Percentiles rank a stretch among this genome's conserved stretches.
Conservation (phyloP, 306 rosid genomes). For the Sindora glabra region DNA sequence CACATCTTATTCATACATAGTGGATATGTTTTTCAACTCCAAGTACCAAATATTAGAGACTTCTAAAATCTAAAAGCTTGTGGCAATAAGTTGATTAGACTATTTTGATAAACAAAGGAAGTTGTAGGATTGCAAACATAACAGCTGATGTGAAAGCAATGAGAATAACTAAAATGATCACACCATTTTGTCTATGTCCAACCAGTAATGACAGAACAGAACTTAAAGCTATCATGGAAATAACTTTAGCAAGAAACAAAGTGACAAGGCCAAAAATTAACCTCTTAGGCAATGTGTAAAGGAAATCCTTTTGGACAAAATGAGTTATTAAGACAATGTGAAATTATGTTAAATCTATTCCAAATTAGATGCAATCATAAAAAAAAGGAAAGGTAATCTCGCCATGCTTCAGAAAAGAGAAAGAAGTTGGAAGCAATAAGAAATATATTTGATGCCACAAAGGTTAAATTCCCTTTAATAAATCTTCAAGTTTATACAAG, state of each 20-base stretch:
- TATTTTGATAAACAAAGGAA: neutral
- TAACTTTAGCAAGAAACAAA: constrained; percentile 1
- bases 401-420: too few species aligned
- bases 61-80: neutral
- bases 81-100: neutral
- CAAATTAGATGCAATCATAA: too few species aligned
- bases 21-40: neutral
- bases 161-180: neutral
- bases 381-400: too few species aligned
- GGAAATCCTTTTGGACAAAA: constrained; percentile 18
- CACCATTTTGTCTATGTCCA: neutral
- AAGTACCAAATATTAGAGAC: neutral
- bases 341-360: too few species aligned
- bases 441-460: too few species aligned
- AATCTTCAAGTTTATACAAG: too few species aligned
- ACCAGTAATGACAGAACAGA: neutral
- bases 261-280: constrained; percentile 9
- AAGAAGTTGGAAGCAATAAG: too few species aligned
- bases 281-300: neutral
- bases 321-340: neutral
- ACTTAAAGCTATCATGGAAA: constrained; percentile 7
- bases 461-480: too few species aligned
- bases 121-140: neutral
- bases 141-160: neutral
- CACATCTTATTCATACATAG: neutral